Base-by-base conservation (phyloP, 2,329 filamentous ascomycete genomes). In the Colletotrichum sp. region DNA sequence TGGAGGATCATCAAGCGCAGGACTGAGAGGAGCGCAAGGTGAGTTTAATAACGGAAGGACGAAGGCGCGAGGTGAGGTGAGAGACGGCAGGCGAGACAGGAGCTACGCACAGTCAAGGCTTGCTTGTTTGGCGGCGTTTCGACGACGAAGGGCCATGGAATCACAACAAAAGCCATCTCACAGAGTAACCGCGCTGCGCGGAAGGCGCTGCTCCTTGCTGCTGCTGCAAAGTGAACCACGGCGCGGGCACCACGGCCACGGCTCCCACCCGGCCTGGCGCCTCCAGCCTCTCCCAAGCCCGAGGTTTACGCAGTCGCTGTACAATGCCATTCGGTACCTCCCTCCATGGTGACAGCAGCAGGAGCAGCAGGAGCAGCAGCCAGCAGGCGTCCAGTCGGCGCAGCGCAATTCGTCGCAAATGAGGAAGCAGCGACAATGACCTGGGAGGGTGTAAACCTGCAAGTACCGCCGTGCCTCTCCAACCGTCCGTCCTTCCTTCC, bases 161-260 rank as follows among this genome's bases (percentile, higher is more conserved):
- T 55, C 59, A 73, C 27, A 73, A 73, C 70, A 73, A 66, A 34
- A 61, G 34, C 66, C 51, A 16, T 51, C 43, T 51, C 38, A 31
- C 67, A 31, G 62, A 62, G 71, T 64, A 73, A 66, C 67, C 62
- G 55, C 68, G 63, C 38, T 58, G 47, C 43, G 43, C 47, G 59
- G 31, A 24, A 31, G 59, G 67, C 70, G 70, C 43, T 47, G 43
- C 47, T n/a, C 58, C 51, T 70, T 70, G 51, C 55, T 68, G 54
- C 7, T 16, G 18, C 31, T 38, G 47, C 27, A 57, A 57, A 54
- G 61, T n/a, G 66, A 36, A 66, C 69, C 27, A 73, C 62, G 61
- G 62, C 67, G 69, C 67, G 47, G 54, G 24, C 55, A 68, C 59
- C 66, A 72, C 70, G 51, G 64, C 64, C 54, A 72, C 70, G 64